phyloP scores from a whole-genome alignment of 345 rosid genomes.

The Xanthoceras sorbifolium region DNA sequence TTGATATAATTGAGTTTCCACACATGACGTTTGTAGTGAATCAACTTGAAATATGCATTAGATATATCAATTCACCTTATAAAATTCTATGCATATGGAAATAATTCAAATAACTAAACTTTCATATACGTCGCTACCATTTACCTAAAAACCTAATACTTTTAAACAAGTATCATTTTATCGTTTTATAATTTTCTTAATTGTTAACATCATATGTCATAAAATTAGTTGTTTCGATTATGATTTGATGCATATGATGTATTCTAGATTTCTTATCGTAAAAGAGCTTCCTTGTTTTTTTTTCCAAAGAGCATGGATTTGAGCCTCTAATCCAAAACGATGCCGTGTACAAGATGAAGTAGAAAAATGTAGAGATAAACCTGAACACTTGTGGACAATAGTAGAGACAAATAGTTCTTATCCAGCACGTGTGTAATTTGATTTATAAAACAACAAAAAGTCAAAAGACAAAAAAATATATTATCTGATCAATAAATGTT shows the following conservation, averaged over 20 bases:
- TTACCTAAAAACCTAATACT: no score
- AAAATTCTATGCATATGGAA: no score
- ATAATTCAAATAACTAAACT: no score
- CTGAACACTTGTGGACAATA: no score
- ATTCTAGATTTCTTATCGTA: not conserved
- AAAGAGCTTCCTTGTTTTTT: not conserved
- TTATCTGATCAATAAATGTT: not conserved
- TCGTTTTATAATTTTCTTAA: no score
- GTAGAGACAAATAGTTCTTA: not conserved
- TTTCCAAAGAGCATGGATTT: not conserved
- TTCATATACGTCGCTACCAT: no score
- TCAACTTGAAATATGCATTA: not conserved
- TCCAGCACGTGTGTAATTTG: not conserved
- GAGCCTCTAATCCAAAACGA: not conserved
- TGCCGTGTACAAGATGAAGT: not conserved
- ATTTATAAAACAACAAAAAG: not conserved
- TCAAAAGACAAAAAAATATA: not conserved
- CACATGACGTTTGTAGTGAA: no score
- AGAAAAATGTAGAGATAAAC: not conserved
- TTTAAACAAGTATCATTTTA: no score
- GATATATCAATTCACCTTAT: not conserved
- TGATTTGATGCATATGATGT: not conserved
- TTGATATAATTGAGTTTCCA: no score
- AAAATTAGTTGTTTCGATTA: not conserved
- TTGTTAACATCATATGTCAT: not conserved